Conservation (phyloP, 2,329 filamentous ascomycete genomes). For the Calonectria crousiana region DNA sequence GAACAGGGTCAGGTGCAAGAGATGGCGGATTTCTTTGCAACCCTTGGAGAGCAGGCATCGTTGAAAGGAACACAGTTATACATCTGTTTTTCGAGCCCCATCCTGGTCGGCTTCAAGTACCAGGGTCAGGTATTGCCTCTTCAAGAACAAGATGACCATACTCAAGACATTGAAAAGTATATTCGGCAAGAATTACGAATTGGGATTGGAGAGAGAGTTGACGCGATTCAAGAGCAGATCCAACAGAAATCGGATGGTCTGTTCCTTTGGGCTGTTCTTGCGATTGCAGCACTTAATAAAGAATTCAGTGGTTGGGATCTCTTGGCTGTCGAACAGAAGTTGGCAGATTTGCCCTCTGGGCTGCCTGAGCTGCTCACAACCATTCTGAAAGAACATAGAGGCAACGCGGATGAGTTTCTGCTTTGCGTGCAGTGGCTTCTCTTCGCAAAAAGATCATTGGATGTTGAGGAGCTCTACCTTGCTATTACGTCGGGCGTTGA, state of each 20-base stretch:
- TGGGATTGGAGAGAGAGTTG: not conserved
- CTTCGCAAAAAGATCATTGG: not conserved
- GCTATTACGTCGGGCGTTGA: not conserved
- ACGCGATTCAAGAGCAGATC: not conserved
- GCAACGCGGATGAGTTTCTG: not conserved
- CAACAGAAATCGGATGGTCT: not conserved
- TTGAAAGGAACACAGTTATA: not conserved
- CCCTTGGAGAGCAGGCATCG: not conserved
- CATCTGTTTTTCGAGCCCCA: not conserved
- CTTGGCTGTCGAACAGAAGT: not conserved
- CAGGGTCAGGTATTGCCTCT: not conserved
- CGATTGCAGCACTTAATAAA: not conserved
- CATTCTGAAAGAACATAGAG: not conserved
- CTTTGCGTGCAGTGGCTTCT: conserved; percentile 10
- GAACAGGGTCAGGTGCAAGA: not conserved
- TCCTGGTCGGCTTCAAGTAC: not conserved
- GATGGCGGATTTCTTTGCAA: not conserved
- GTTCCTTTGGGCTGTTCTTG: not conserved
- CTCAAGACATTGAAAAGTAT: not conserved
- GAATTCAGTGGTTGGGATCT: not conserved
- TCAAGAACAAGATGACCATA: not conserved
- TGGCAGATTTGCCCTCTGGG: not conserved
- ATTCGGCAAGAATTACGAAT: not conserved
- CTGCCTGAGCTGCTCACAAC: not conserved
- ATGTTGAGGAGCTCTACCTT: not conserved